These are phyloP conservation scores for Aspergillus clavatus DNA, from an alignment of 2,329 filamentous ascomycete genomes.

Conservation along the genomic window DNA sequence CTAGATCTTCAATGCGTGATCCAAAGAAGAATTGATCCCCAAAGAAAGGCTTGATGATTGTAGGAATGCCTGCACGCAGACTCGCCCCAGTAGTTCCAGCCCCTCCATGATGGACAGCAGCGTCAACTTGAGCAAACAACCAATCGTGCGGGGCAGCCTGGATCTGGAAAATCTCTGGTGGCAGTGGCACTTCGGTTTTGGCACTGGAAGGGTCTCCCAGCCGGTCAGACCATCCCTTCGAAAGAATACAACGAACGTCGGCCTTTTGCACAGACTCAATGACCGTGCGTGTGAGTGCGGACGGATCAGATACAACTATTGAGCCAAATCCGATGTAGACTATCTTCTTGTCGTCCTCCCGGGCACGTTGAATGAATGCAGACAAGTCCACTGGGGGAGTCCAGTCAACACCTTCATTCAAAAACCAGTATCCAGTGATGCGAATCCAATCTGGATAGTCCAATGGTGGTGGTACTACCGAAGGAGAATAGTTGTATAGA, in stretches of 20 bases:
- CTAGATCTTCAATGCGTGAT: conserved; percentile 80
- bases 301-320: conserved; percentile 86
- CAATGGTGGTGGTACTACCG: conserved; percentile 86
- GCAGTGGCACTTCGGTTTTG: conserved; percentile 64
- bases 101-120: conserved; percentile 89
- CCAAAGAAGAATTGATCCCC: conserved; percentile 98
- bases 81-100: conserved; percentile 93
- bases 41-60: conserved; percentile 94
- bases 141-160: conserved; percentile 92
- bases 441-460: conserved; percentile 98
- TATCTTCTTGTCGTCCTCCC: conserved; percentile 77
- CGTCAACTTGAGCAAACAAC: conserved; percentile 91
- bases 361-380: conserved; percentile 78
- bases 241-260: conserved; percentile 89
- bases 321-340: conserved; percentile 97
- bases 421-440: conserved; percentile 96
- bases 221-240: conserved; percentile 95
- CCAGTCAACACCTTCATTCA: conserved; percentile 70
- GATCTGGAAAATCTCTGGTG: conserved; percentile 80
- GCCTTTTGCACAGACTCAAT: conserved; percentile 86
- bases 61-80: conserved; percentile 83
- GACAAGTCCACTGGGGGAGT: conserved; percentile 69
- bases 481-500: conserved; percentile 93
- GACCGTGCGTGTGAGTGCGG: conserved; percentile 84
- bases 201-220: conserved; percentile 55